A percentile compares a stretch with the other conserved stretches of the same genome.
Conservation (phyloP, 495 filamentous ascomycete species). For the Penicillium ucsense region DNA sequence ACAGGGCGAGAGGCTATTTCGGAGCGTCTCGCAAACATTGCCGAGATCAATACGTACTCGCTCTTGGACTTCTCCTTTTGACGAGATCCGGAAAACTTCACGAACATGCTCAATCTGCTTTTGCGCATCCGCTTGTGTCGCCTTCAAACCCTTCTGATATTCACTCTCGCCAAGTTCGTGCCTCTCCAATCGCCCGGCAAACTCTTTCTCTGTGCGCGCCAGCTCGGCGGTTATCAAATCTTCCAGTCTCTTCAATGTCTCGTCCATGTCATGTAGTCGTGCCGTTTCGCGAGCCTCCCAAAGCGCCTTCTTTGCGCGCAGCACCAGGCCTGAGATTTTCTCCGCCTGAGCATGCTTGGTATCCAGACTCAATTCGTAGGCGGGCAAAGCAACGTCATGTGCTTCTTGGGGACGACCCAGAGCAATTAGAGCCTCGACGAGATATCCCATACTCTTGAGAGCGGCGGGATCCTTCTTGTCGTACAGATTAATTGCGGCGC, state of each 20-base stretch:
- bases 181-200: constrained; percentile 31
- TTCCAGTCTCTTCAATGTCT: constrained; percentile 39
- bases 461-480: constrained; percentile 35
- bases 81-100: constrained; percentile 39
- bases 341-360: constrained; percentile 50
- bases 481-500: constrained; percentile 58
- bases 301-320: constrained; percentile 67
- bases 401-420: constrained; percentile 69
- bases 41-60: constrained; percentile 32
- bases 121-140: constrained; percentile 37
- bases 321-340: constrained; percentile 55
- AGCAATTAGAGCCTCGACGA: constrained; percentile 72
- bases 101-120: constrained; percentile 41
- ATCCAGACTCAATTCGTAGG: constrained; percentile 61
- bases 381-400: constrained; percentile 56
- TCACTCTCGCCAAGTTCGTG: constrained; percentile 40
- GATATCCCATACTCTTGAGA: constrained; percentile 77
- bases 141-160: constrained; percentile 30
- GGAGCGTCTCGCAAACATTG: too few species aligned
- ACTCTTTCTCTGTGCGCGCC: constrained; percentile 42
- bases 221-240: constrained; percentile 42
- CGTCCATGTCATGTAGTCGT: constrained; percentile 37
- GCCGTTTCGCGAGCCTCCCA: constrained; percentile 40
- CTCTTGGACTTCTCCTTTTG: constrained; percentile 49
- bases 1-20: too few species aligned